A percentile compares a stretch with the other conserved stretches of the same genome.
Conservation (phyloP, 805 yeast genomes). For the Barnettozyma sucrosica region DNA sequence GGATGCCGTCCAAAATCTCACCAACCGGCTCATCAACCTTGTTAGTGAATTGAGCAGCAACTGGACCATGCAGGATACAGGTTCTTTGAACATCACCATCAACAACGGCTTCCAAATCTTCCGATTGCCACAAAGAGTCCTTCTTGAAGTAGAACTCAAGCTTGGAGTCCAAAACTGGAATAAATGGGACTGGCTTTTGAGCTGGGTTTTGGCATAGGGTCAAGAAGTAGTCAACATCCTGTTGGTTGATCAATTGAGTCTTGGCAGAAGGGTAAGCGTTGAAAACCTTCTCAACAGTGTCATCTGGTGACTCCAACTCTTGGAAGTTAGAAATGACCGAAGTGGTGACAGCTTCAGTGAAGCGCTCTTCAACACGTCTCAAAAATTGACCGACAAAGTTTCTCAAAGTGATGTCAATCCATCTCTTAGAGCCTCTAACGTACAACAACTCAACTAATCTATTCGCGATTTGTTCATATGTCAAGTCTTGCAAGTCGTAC, state of each 20-base stretch:
- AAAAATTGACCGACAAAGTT: conserved; percentile 81
- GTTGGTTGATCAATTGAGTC: conserved; percentile 84
- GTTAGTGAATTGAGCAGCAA: conserved; percentile 88
- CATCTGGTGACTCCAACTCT: conserved; percentile 64
- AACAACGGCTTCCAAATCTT: conserved; percentile 92
- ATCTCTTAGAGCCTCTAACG: conserved; percentile 67
- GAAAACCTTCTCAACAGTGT: conserved; percentile 54
- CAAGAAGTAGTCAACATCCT: conserved; percentile 91
- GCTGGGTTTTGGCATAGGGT: conserved; percentile 72
- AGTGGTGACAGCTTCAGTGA: conserved; percentile 48
- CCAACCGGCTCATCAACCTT: conserved; percentile 89
- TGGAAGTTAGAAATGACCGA: conserved; percentile 72
- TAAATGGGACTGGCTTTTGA: conserved; percentile 97
- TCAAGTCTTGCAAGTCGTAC: conserved; percentile 92
- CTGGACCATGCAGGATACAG: conserved; percentile 98
- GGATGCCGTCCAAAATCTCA: conserved; percentile 81
- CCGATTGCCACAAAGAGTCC: conserved; percentile 98
- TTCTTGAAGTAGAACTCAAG: conserved; percentile 96
- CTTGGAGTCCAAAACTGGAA: conserved; percentile 90
- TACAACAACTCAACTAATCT: conserved; percentile 86
- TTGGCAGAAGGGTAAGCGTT: conserved; percentile 67
- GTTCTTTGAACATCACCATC: conserved; percentile 96
- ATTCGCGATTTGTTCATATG: conserved; percentile 83
- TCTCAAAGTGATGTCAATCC: conserved; percentile 87
- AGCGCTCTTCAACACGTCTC: conserved; percentile 96